Evolutionary conservation across 495 filamentous ascomycete genomes (phyloP).

Genomic region (Neurospora hispaniola): DNA sequence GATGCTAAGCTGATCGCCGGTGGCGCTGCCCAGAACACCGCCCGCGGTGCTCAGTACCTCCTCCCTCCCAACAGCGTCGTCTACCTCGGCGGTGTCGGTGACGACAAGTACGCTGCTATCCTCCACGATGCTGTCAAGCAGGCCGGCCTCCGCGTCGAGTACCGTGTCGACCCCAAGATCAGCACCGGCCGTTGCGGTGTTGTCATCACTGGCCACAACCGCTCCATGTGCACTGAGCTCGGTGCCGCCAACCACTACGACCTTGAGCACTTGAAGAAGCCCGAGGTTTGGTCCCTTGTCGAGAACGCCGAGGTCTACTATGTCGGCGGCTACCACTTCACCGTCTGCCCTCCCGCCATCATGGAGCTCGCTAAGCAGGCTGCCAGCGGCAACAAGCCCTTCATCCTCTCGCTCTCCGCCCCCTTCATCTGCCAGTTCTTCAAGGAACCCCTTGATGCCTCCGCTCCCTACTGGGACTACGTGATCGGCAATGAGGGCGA

Average conservation of each 20-base stretch:
- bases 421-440: slow-evolving; percentile 97
- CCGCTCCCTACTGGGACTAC: slow-evolving; percentile 87
- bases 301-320: slow-evolving; percentile 83
- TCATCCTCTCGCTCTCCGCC: slow-evolving; percentile 81
- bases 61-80: slow-evolving; percentile 77
- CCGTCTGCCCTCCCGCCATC: slow-evolving; percentile 80
- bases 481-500: slow-evolving; percentile 96
- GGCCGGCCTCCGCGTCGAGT: slow-evolving; percentile 83
- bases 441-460: slow-evolving; percentile 84
- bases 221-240: slow-evolving; percentile 89
- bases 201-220: slow-evolving; percentile 89
- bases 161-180: slow-evolving; percentile 70
- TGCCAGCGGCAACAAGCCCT: slow-evolving; percentile 76
- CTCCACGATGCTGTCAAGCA: slow-evolving; percentile 66
- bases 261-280: slow-evolving; percentile 82
- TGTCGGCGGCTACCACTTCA: slow-evolving; percentile 73
- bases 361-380: slow-evolving; percentile 84
- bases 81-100: slow-evolving; percentile 87
- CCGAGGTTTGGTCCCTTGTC: slow-evolving; percentile 81
- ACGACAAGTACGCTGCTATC: slow-evolving; percentile 81
- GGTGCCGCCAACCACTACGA: slow-evolving; percentile 96
- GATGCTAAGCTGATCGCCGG: slow-evolving; percentile 91
- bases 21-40: slow-evolving; percentile 96
- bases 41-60: slow-evolving; percentile 92
- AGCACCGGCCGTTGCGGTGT: slow-evolving; percentile 92